These are phyloP conservation scores for Pseudozyma hubeiensis DNA, from an alignment of 1,284 basidiomycete species.

Conservation along the genomic window DNA sequence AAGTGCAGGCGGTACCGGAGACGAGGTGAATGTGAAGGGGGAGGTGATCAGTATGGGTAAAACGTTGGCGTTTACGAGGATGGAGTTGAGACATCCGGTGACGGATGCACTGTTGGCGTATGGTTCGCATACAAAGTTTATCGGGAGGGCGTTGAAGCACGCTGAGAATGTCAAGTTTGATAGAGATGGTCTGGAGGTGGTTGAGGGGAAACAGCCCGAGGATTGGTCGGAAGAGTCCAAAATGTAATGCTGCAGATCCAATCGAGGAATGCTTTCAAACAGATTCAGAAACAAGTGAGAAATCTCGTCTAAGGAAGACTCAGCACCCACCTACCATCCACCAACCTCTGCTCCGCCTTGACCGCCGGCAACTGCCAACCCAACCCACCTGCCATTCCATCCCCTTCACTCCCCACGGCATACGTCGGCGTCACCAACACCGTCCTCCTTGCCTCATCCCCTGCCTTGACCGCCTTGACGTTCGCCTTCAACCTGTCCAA, in stretches of 20 bases:
- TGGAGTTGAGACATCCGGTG: slow-evolving; percentile 59
- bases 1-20: slow-evolving; percentile 73
- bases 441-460: slow-evolving; percentile 28
- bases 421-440: slow-evolving; percentile 63
- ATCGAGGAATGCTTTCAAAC: background rate
- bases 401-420: slow-evolving; percentile 57
- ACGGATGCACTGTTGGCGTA: slow-evolving; percentile 54
- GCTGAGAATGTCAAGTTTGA: slow-evolving; percentile 85
- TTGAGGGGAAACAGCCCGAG: slow-evolving; percentile 73
- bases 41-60: slow-evolving; percentile 59
- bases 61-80: slow-evolving; percentile 62
- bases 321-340: slow-evolving; percentile 61
- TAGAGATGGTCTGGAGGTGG: slow-evolving; percentile 78
- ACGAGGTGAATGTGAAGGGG: slow-evolving; percentile 42
- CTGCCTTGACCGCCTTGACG: slow-evolving; percentile 33
- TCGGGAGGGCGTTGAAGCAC: slow-evolving; percentile 79
- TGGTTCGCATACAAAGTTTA: slow-evolving; percentile 81
- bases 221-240: slow-evolving; percentile 37
- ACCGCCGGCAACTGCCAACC: slow-evolving; percentile 65
- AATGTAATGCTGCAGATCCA: slow-evolving; percentile 8
- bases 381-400: slow-evolving; percentile 52
- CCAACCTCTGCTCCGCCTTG: slow-evolving; percentile 58
- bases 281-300: background rate
- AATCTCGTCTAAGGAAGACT: slow-evolving; percentile 12
- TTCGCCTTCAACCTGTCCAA: slow-evolving; percentile 21